Base-by-base conservation (phyloP, 176 grass and related monocot genomes). In the Coix lacrymajobi region DNA sequence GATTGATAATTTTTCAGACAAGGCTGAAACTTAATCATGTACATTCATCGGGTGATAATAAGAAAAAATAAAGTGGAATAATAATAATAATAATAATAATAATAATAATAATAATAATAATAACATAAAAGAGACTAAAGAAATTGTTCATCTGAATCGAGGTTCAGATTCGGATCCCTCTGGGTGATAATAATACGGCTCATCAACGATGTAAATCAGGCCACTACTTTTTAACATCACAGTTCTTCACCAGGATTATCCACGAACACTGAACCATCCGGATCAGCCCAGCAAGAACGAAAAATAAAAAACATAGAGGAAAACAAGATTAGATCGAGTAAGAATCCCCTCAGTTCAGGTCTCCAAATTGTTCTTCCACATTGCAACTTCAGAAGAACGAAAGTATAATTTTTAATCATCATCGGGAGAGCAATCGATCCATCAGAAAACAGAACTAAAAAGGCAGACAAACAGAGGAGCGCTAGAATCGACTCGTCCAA, bases 151-250 rank as follows among this genome's bases (percentile, higher is more conserved):
- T n/a, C n/a, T n/a, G n/a, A n/a, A n/a, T n/a, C n/a, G n/a, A n/a
- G n/a, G n/a, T n/a, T n/a, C n/a, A 60, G 56, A 8, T 3, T 31
- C 7, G 38, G 87, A 84, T 75, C 87, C 81, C 87, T 88, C 87
- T 22, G 81, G 28, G 87, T 88, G 87, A 84, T 67, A 79, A 46
- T 38, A 65, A 67, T 66, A 54, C 0, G n/a, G 19, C 46, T 79
- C 87, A 88, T 88, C 87, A 84, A 68, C 28, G 68, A 28, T 67
- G 62, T 67, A 77, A 74, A 79, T 79, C 81, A 88, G 87, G 45
- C 87, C 87, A 88, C 81, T 88, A 88, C 87, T 88, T 88, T 79
- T 88, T 79, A 84, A 88, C 36, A 88, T 84, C 87, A 84, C 81
- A 79, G 17, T 58, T 84, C 87, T 66, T 84, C 87, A 88, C 29